A percentile compares a stretch with the other conserved stretches of the same genome.
Evolutionary conservation across 2,329 filamentous ascomycete genomes (phyloP).

Genomic region (Diplodia corticola): DNA sequence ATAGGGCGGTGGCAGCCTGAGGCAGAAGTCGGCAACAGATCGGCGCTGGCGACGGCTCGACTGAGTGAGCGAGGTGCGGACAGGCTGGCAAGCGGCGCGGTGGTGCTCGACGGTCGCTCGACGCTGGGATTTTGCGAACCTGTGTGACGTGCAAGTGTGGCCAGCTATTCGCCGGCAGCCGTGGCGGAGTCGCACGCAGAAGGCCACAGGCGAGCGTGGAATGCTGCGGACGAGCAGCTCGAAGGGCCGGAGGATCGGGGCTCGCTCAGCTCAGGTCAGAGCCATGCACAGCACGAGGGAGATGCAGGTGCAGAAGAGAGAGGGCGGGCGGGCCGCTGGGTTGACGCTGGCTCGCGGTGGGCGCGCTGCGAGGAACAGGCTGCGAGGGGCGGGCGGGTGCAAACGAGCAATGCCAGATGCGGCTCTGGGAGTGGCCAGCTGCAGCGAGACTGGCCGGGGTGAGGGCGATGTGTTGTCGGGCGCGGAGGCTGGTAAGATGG

Average conservation of each 20-base stretch:
- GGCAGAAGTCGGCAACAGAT: not conserved
- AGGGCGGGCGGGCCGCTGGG: constrained; percentile 10
- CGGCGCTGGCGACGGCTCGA: not conserved
- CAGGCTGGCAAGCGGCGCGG: constrained; percentile 8
- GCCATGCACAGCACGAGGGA: constrained; percentile 14
- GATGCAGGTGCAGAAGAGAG: constrained; percentile 16
- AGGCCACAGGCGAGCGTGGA: not conserved
- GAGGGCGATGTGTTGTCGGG: constrained; percentile 10
- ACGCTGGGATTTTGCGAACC: constrained; percentile 14
- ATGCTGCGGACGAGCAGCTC: constrained; percentile 1
- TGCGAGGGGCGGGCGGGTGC: constrained; percentile 4
- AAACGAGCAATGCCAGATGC: constrained; percentile 10
- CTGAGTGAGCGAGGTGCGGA: constrained; percentile 3
- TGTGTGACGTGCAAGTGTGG: constrained; percentile 3
- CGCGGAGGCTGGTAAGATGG: constrained; percentile 4
- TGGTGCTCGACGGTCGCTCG: constrained; percentile 15
- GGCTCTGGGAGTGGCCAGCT: constrained; percentile 15
- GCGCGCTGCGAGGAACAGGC: not conserved
- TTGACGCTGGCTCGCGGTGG: not conserved
- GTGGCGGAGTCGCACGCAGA: constrained; percentile 14
- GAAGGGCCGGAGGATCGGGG: not conserved
- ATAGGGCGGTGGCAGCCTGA: not conserved
- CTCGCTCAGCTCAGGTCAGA: not conserved
- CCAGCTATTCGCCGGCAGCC: constrained; percentile 8
- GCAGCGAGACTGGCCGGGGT: constrained; percentile 1